Percentiles rank a stretch among this genome's conserved stretches.
These are phyloP conservation scores for Nitzschia sp. DNA, from an alignment of 108 stramenopile genomes.

Conservation along the genomic window DNA sequence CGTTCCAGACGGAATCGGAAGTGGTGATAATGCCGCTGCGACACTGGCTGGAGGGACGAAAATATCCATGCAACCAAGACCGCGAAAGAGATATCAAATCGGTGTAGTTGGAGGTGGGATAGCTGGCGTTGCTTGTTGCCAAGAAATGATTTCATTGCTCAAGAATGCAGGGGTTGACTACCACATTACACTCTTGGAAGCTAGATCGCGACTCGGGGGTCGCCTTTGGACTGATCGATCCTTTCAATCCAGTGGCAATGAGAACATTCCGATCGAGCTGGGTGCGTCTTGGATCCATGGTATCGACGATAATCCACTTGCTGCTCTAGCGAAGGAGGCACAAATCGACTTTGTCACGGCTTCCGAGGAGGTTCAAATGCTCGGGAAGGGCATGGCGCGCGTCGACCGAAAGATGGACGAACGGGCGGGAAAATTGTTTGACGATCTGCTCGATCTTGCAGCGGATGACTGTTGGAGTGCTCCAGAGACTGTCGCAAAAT, in stretches of 20 bases:
- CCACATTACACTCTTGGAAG: slow-evolving; percentile 53
- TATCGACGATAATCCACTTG: slow-evolving; percentile 66
- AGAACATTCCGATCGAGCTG: slow-evolving; percentile 36
- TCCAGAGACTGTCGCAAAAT: slow-evolving; percentile 1
- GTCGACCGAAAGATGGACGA: slow-evolving; percentile 45
- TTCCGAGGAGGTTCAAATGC: slow-evolving; percentile 57
- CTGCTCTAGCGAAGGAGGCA: slow-evolving; percentile 37
- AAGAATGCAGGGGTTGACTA: slow-evolving; percentile 37
- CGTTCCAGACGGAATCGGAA: not conserved
- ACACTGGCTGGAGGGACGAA: slow-evolving; percentile 25
- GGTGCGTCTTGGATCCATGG: slow-evolving; percentile 82
- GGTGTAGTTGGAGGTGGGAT: slow-evolving; percentile 67
- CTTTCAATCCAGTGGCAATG: not conserved
- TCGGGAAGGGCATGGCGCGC: slow-evolving; percentile 11
- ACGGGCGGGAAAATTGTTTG: slow-evolving; percentile 49
- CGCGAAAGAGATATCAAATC: slow-evolving; percentile 35
- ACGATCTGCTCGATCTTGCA: slow-evolving; percentile 52
- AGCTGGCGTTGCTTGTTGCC: slow-evolving; percentile 48
- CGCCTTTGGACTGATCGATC: slow-evolving; percentile 45
- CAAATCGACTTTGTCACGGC: slow-evolving; percentile 46
- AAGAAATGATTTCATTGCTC: slow-evolving; percentile 38
- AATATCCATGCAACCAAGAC: slow-evolving; percentile 54
- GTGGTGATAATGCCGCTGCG: not conserved
- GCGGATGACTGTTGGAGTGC: slow-evolving; percentile 50
- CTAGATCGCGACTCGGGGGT: slow-evolving; percentile 46